Base-by-base conservation (phyloP, 768 basidiomycete genomes). In the Amanita inopinata region DNA sequence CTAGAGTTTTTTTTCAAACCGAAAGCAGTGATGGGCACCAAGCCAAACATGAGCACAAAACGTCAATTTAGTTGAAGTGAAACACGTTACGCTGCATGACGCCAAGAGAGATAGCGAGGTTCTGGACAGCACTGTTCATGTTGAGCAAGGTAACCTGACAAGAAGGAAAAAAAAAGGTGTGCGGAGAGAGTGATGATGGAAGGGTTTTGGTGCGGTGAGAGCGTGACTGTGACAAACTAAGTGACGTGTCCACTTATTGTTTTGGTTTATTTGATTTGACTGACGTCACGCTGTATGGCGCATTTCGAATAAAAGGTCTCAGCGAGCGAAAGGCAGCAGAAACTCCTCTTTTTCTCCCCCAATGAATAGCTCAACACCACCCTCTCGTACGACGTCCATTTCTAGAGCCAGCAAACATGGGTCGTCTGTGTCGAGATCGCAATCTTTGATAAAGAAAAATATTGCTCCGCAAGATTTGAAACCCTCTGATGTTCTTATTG, bases 401-500 rank as follows among this genome's bases (percentile, higher is more conserved):
- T 86, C 85, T 1, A 70, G 83, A 20, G 71, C 72, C 0, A 74
- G 70, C 56, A 75, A 65, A 46, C 73, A 73, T 31, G 76, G 75
- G 39, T 89, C 86, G 3, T 78, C 88, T 4, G 58, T 83, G 33
- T 90, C 87, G 7, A 71, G 87, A 36, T 78, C 74, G 45, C 85
- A 90, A 61, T 83, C 82, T 2, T 78, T 98, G 55, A 90, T 97
- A 70, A 89, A 89, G 74, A 93, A 90, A 69, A 93, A 88, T 61
- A 83, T 89, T 47, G 82, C 87, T 2, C 80, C 87, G 0, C 80
- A 90, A 51, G 92, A 94, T 64, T 74, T 97, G 34, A 77, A 81
- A 38, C 93, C 93, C 0, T 89, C 88, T 7, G 94, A 99, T 61
- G 78, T 99, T 55, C 85, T 99, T 59, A 96, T 98, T 51, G 94